These are phyloP conservation scores for Prunus yedoensis DNA, from an alignment of 331 rosid genomes.

Conservation along the genomic window DNA sequence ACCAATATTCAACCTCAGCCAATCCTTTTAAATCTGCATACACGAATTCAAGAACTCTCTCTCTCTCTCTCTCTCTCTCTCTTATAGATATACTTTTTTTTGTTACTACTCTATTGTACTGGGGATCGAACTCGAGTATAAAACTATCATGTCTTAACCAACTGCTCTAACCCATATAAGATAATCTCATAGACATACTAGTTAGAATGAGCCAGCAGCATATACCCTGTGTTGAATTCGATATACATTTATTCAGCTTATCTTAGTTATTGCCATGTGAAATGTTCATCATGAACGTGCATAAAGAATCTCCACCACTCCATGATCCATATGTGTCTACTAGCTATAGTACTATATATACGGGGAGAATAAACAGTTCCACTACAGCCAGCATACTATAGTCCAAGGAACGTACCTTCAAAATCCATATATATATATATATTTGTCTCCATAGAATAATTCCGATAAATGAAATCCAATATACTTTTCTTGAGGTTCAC, in stretches of 20 bases:
- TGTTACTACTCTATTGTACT: too few species aligned
- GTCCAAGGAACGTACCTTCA: neutral
- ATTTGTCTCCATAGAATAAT: neutral
- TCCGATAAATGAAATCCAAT: neutral
- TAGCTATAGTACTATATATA: neutral
- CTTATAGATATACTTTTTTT: too few species aligned
- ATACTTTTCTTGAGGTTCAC: conserved; percentile 6
- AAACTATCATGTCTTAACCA: too few species aligned
- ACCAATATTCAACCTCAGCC: too few species aligned
- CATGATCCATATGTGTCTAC: too few species aligned
- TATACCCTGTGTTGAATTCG: neutral
- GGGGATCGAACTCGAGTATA: too few species aligned
- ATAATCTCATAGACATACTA: too few species aligned
- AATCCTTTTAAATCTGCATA: too few species aligned
- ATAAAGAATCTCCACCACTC: neutral
- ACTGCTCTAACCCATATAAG: too few species aligned
- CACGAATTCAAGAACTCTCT: too few species aligned
- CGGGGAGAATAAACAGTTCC: conserved; percentile 1
- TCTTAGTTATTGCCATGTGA: neutral
- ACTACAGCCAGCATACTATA: conserved; percentile 1
- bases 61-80: too few species aligned
- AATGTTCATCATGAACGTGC: neutral
- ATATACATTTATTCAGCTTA: neutral
- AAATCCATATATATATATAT: neutral
- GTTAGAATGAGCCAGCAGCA: too few species aligned